Evolutionary conservation across 345 rosid genomes (phyloP).

Genomic region (Odontarrhena argentea): DNA sequence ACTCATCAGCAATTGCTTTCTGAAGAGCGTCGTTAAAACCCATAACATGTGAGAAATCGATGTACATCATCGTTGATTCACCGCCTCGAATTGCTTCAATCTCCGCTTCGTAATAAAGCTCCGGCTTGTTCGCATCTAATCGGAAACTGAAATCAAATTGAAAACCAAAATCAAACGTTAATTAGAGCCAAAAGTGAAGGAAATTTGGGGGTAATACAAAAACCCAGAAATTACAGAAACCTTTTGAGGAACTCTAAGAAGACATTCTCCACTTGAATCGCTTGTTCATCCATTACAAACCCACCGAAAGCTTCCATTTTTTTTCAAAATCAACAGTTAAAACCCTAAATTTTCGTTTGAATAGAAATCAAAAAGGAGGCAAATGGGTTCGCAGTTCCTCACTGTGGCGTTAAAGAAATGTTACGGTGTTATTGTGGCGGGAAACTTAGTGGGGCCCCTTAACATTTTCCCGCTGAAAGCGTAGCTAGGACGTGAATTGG

Average conservation of each 20-base stretch:
- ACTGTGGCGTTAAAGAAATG: not conserved
- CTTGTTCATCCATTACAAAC: slow-evolving; percentile 74
- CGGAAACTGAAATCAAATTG: slow-evolving; percentile 51
- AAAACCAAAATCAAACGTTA: not conserved
- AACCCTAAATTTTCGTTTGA: slow-evolving; percentile 33
- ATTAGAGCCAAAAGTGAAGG: not conserved
- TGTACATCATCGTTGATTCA: slow-evolving; percentile 81
- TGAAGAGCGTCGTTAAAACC: slow-evolving; percentile 74
- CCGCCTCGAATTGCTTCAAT: slow-evolving; percentile 65
- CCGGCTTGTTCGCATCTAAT: slow-evolving; percentile 54
- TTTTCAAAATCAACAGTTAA: not conserved
- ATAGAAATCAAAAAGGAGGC: not conserved
- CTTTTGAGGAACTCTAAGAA: slow-evolving; percentile 91
- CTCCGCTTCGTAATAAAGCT: slow-evolving; percentile 65
- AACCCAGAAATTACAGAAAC: slow-evolving; percentile 34
- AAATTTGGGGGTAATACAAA: not conserved
- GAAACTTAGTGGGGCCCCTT: slow-evolving; percentile 21
- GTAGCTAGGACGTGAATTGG: not conserved
- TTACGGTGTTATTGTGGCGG: slow-evolving; percentile 36
- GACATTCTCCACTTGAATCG: slow-evolving; percentile 77
- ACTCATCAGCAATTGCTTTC: slow-evolving; percentile 80
- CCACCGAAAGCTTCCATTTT: slow-evolving; percentile 79
- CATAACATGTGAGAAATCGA: slow-evolving; percentile 94
- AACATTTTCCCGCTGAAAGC: slow-evolving; percentile 35
- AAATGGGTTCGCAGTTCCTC: not conserved